Percentiles rank a stretch among this genome's conserved stretches.
phyloP scores from a whole-genome alignment of 805 yeast species.

The Zygosaccharomyces kombuchaensis region DNA sequence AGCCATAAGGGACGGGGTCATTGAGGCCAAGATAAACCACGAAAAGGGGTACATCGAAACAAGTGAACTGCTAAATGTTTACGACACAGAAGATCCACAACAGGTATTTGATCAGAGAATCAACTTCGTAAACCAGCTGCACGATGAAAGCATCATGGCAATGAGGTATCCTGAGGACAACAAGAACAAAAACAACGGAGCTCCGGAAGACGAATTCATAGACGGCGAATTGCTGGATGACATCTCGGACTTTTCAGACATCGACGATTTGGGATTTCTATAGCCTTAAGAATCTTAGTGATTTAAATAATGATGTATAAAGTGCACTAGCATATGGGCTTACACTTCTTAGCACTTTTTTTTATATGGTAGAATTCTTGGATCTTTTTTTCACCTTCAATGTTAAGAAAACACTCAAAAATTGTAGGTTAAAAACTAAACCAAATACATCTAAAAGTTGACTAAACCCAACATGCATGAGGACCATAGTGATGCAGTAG shows the following conservation, averaged over 20 bases:
- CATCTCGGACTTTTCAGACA: slow-evolving; percentile 34
- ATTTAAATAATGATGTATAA: slow-evolving; percentile 2
- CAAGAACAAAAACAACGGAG: slow-evolving; percentile 20
- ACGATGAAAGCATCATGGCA: slow-evolving; percentile 88
- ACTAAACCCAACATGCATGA: background rate
- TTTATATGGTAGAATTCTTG: background rate
- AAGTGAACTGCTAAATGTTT: slow-evolving; percentile 78
- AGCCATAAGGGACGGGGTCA: slow-evolving; percentile 95
- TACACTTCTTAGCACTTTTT: background rate
- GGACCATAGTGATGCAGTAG: background rate
- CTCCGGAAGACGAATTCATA: slow-evolving; percentile 19
- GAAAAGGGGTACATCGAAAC: slow-evolving; percentile 89
- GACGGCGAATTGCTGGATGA: slow-evolving; percentile 29
- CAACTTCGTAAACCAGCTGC: slow-evolving; percentile 81
- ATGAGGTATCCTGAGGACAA: slow-evolving; percentile 76
- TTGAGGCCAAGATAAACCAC: slow-evolving; percentile 91
- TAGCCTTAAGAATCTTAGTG: slow-evolving; percentile 4
- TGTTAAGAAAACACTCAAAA: background rate
- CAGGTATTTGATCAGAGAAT: slow-evolving; percentile 87
- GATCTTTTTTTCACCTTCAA: background rate
- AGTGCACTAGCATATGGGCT: slow-evolving; percentile 1
- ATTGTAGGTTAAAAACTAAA: background rate
- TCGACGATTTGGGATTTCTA: slow-evolving; percentile 32
- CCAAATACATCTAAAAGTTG: background rate
- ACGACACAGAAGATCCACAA: slow-evolving; percentile 85